Conservation (phyloP, 2,329 filamentous ascomycete genomes). For the Capronia americana region DNA sequence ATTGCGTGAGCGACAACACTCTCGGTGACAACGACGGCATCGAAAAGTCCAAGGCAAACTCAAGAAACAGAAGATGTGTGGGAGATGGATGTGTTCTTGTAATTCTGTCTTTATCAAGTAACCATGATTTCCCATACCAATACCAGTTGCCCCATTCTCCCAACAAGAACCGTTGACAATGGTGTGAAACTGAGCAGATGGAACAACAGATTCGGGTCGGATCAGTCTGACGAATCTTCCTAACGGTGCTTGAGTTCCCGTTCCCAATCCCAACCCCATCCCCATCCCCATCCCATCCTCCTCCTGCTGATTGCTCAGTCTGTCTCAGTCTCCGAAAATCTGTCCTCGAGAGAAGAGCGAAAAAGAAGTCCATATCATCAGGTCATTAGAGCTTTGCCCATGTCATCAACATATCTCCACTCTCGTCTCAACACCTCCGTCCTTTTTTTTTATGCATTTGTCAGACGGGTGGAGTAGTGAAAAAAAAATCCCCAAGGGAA, state of each 20-base stretch:
- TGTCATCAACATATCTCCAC: constrained; percentile 17
- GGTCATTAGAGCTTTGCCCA: constrained; percentile 13
- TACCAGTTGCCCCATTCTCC: not conserved
- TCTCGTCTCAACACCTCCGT: constrained; percentile 32
- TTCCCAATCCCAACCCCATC: not conserved
- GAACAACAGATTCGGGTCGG: constrained; percentile 6
- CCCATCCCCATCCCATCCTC: not conserved
- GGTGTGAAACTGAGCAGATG: constrained; percentile 6
- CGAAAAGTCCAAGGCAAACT: not conserved
- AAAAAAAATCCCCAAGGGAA: constrained; percentile 13
- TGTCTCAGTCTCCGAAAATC: not conserved
- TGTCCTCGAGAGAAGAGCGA: not conserved
- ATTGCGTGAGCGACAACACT: not conserved
- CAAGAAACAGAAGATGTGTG: not conserved
- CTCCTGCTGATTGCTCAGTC: constrained; percentile 1
- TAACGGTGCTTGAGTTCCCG: not conserved
- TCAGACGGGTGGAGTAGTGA: constrained; percentile 36
- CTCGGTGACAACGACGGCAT: not conserved
- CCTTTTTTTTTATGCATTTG: constrained; percentile 29
- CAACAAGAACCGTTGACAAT: not conserved
- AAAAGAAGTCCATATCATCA: constrained; percentile 17
- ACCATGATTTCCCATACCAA: not conserved
- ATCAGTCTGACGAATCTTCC: not conserved
- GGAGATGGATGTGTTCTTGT: constrained; percentile 12
- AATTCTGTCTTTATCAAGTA: constrained; percentile 11